Evolutionary conservation across 371 early-diverging fungal species (phyloP).

Genomic region (Mortierella sp.): DNA sequence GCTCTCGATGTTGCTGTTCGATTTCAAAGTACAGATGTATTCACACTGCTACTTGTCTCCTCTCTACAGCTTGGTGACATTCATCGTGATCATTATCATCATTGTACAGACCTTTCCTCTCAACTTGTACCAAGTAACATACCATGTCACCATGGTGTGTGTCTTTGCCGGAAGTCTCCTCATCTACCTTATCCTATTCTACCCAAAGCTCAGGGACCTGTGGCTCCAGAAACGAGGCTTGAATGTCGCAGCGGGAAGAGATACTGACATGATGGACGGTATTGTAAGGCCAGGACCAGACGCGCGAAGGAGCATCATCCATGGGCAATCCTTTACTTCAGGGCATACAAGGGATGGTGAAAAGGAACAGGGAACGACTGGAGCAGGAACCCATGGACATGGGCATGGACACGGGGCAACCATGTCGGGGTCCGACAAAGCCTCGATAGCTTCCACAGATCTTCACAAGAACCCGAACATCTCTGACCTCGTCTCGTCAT

Average conservation of each 20-base stretch:
- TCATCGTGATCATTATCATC: slow-evolving; percentile 30
- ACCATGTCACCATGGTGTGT: slow-evolving; percentile 26
- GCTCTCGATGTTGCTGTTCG: not conserved
- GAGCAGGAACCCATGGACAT: too few species aligned
- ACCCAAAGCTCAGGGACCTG: slow-evolving; percentile 29
- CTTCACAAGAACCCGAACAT: slow-evolving; percentile 25
- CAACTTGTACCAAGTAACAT: slow-evolving; percentile 15
- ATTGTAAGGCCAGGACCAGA: too few species aligned
- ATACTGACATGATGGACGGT: slow-evolving; percentile 12
- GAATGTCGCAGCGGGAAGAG: slow-evolving; percentile 35
- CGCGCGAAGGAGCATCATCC: too few species aligned
- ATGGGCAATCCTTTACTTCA: too few species aligned
- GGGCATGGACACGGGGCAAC: too few species aligned
- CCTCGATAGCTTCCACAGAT: slow-evolving; percentile 10
- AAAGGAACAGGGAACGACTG: too few species aligned
- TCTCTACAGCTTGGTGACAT: slow-evolving; percentile 16
- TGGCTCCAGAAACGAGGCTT: slow-evolving; percentile 33
- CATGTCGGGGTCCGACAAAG: slow-evolving; percentile 10
- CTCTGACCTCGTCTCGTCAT: slow-evolving; percentile 43
- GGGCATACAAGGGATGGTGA: too few species aligned
- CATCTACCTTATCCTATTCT: slow-evolving; percentile 35
- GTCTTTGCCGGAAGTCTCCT: slow-evolving; percentile 19
- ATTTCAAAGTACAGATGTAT: too few species aligned
- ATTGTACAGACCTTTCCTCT: slow-evolving; percentile 30
- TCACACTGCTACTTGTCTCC: not conserved